A percentile compares a stretch with the other conserved stretches of the same genome.
Evolutionary conservation across 2,329 filamentous ascomycete species (phyloP).

Genomic region (Ophiocordyceps robertsii): DNA sequence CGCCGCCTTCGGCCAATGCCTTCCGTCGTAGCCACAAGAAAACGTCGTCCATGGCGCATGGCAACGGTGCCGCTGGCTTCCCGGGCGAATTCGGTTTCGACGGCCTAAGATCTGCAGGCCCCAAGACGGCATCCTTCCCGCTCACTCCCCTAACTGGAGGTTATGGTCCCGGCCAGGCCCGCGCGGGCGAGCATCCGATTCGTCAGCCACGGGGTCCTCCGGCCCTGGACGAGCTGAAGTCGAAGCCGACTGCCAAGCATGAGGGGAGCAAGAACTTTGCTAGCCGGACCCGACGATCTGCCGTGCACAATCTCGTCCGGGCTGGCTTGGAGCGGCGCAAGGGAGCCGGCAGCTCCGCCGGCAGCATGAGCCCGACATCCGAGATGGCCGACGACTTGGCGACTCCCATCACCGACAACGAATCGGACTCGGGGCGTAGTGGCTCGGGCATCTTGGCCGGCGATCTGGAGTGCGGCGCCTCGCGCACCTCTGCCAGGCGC

Average conservation of each 20-base stretch:
- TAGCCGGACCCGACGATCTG: constrained; percentile 79
- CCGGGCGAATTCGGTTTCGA: constrained; percentile 27
- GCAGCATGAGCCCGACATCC: constrained; percentile 80
- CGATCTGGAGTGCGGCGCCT: constrained; percentile 56
- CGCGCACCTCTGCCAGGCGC: constrained; percentile 62
- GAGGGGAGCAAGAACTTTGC: constrained; percentile 98
- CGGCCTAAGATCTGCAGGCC: constrained; percentile 46
- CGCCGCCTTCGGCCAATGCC: constrained; percentile 77
- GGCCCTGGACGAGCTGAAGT: constrained; percentile 76
- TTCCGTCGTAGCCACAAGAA: constrained; percentile 95
- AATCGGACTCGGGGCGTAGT: constrained; percentile 58
- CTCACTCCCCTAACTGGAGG: constrained; percentile 68
- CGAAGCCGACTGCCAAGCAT: constrained; percentile 81
- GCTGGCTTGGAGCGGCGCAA: constrained; percentile 80
- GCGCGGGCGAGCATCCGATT: constrained; percentile 85
- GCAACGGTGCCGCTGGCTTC: constrained; percentile 20
- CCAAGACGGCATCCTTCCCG: constrained; percentile 71
- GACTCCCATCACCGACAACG: constrained; percentile 58
- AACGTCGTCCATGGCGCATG: constrained; percentile 57
- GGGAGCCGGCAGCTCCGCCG: constrained; percentile 55
- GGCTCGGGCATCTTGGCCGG: constrained; percentile 71
- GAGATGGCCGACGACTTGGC: constrained; percentile 59
- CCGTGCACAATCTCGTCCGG: constrained; percentile 80
- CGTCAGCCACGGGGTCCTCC: constrained; percentile 91
- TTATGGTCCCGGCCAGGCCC: constrained; percentile 84